phyloP scores from a whole-genome alignment of 306 rosid species.

The Cicer judaicum region DNA sequence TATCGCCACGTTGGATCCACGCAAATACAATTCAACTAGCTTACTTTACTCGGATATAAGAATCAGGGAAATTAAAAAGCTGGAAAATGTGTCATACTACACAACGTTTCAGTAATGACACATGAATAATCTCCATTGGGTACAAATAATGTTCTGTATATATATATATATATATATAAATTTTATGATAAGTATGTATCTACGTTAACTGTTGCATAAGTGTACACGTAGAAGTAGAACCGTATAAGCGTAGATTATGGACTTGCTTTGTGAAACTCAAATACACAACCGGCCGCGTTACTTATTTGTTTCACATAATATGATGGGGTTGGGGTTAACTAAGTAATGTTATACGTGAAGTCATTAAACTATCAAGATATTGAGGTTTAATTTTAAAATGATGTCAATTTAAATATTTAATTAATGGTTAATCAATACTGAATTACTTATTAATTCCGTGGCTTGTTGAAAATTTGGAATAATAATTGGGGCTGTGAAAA shows the following conservation, averaged over 20 bases:
- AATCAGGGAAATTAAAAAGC: background rate
- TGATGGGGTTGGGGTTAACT: constrained; percentile 11
- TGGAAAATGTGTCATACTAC: background rate
- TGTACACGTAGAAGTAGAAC: background rate
- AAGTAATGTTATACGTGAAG: constrained; percentile 4
- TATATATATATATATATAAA: no score
- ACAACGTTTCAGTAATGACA: constrained; percentile 27
- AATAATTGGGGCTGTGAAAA: constrained; percentile 9
- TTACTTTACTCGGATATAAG: background rate
- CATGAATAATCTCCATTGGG: constrained; percentile 15
- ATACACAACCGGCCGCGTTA: constrained; percentile 45
- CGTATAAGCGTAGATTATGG: background rate
- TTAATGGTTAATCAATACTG: constrained; percentile 2
- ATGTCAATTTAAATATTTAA: background rate
- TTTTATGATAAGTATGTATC: background rate
- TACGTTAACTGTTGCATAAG: background rate
- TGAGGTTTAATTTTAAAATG: background rate
- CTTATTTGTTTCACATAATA: background rate
- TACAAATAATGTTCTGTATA: background rate
- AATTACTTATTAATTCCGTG: background rate
- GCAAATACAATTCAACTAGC: constrained; percentile 28
- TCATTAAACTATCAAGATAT: background rate
- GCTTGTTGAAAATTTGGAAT: constrained; percentile 30
- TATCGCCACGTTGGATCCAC: constrained; percentile 67
- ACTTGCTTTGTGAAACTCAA: constrained; percentile 1